Evolutionary conservation across 179 eudicot genomes (phyloP), one percentile per base, ranked within the genome.

Genomic region (Drosera spatulata): DNA sequence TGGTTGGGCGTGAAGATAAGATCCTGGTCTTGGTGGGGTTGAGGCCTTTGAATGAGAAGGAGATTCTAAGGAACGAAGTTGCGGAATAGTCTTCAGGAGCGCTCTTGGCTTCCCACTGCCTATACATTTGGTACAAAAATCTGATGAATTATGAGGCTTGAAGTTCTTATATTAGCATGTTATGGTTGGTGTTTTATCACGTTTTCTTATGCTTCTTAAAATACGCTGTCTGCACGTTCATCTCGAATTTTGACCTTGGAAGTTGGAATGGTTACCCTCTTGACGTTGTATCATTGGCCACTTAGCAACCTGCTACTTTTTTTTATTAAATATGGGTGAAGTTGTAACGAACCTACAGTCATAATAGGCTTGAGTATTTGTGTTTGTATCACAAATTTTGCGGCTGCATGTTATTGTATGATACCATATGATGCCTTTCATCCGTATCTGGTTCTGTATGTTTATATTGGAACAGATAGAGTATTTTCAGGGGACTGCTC

Each of bases 31-130:
- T 82, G 74, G 95, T 91, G 60, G 83, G 98, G 69, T 73, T 88
- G 66, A 85, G 98, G 76, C 98, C 96, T n/a, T 75, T 91, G 78
- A 82, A 73, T 73, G 98, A 85, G 60, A 91, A 91, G 79, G 98
- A 91, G 72, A 77, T 79, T 50, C 59, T 83, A 2, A 76, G 66
- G 67, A 79, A 60, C 61, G 98, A 88, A 65, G 91, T 88, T 15
- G 85, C 91, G 10, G 63, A 91, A 91, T 71, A 88, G 91, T 74
- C 96, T 91, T 61, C 96, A 85, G 70, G 98, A 88, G 75, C 87
- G 98, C 50, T 88, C 98, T 56, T 86, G 86, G 65, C 82, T 88
- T 59, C 98, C 98, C 58, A 85, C 94, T 39, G 91, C 84, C 12
- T 88, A 87, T 62, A 58, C 96, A 62, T 91, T 71, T 82, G 97